These are phyloP conservation scores for Stephania japonica DNA, from an alignment of 164 flowering plant species.

Conservation along the genomic window DNA sequence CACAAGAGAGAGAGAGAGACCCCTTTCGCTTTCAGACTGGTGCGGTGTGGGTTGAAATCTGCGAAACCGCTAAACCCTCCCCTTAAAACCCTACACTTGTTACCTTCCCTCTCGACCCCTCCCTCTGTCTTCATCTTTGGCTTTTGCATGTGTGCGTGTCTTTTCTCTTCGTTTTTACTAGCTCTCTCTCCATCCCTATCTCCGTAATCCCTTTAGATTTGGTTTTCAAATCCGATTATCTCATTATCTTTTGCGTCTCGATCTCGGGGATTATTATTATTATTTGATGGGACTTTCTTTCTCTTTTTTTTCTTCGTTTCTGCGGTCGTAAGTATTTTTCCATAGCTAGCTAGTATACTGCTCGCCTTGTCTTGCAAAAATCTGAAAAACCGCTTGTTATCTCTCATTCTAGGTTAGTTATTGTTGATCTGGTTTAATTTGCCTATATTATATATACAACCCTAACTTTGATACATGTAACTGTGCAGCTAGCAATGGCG, in stretches of 20 bases:
- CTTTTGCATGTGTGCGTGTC: slow-evolving; percentile 1
- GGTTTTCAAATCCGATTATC: background rate
- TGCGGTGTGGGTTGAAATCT: slow-evolving; percentile 2
- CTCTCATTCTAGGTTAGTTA: background rate
- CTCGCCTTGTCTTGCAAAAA: no score
- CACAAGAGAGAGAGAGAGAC: background rate
- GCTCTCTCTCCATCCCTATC: background rate
- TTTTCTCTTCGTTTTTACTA: background rate
- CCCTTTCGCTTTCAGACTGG: slow-evolving; percentile 2
- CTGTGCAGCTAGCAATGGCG: slow-evolving; percentile 52
- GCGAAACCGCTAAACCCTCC: slow-evolving; percentile 41
- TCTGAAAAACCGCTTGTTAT: no score
- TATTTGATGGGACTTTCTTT: background rate
- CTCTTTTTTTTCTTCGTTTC: background rate
- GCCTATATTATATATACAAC: no score
- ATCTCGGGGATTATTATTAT: background rate
- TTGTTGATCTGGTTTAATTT: background rate
- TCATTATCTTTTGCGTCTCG: background rate
- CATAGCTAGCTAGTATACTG: background rate
- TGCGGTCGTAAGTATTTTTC: no score
- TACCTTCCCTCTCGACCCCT: background rate
- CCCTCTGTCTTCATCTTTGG: background rate
- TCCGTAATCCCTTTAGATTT: background rate
- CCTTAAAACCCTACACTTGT: slow-evolving; percentile 31
- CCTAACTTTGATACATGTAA: no score